Percentiles rank a stretch among this genome's conserved stretches.
These are phyloP conservation scores for Piedraia hortae DNA, from an alignment of 2,329 filamentous ascomycete species.

Conservation along the genomic window DNA sequence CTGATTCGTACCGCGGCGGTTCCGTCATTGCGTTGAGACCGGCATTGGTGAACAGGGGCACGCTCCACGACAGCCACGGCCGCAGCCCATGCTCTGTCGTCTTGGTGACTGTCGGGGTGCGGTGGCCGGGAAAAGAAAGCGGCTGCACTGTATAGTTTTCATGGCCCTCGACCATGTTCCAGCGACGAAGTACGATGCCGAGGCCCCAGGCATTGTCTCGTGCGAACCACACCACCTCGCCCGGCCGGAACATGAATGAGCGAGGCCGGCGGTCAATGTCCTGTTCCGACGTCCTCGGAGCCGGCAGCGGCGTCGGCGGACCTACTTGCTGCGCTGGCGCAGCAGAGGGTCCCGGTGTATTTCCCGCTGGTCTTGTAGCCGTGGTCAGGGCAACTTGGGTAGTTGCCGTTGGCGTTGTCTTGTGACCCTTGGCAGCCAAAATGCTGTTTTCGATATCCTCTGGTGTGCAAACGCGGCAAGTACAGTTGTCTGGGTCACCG, in stretches of 20 bases:
- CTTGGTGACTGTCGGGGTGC: constrained; percentile 15
- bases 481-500: constrained; percentile 26
- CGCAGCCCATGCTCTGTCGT: constrained; percentile 19
- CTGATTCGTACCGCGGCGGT: constrained; percentile 19
- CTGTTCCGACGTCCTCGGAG: constrained; percentile 20
- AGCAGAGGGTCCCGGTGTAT: constrained; percentile 4
- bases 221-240: constrained; percentile 30
- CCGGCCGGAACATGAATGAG: constrained; percentile 24
- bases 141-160: constrained; percentile 12
- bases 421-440: constrained; percentile 6
- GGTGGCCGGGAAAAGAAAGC: constrained; percentile 15
- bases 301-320: constrained; percentile 16
- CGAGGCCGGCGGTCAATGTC: constrained; percentile 20
- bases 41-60: constrained; percentile 22
- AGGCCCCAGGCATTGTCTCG: constrained; percentile 26
- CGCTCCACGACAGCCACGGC: constrained; percentile 31
- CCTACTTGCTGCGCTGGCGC: constrained; percentile 7
- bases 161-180: constrained; percentile 5
- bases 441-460: constrained; percentile 21
- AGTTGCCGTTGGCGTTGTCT: constrained; percentile 3
- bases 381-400: constrained; percentile 5
- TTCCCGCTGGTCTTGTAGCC: constrained; percentile 3
- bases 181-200: constrained; percentile 22
- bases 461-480: constrained; percentile 29
- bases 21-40: constrained; percentile 15